A percentile compares a stretch with the other conserved stretches of the same genome.
Conservation (phyloP, 2,329 filamentous ascomycete genomes). For the Lecanoromycetidae sp. region DNA sequence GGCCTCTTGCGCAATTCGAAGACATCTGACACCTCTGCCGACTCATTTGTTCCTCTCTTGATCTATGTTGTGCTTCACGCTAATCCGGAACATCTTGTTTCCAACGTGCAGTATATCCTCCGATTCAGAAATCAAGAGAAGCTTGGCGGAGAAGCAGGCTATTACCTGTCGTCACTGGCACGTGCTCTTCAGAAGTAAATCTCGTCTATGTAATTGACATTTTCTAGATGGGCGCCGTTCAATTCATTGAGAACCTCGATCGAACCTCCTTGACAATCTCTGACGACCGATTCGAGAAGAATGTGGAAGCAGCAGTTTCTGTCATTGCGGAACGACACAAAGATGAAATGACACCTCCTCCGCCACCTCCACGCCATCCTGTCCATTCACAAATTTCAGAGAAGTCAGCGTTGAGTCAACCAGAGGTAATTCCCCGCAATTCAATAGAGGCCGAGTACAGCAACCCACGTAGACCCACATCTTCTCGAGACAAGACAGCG, state of each 20-base stretch:
- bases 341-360: slow-evolving; percentile 37
- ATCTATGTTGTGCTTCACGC: slow-evolving; percentile 94
- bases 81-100: slow-evolving; percentile 89
- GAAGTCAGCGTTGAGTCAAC: slow-evolving; percentile 38
- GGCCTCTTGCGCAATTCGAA: slow-evolving; percentile 83
- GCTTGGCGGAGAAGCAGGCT: slow-evolving; percentile 90
- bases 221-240: slow-evolving; percentile 71
- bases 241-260: slow-evolving; percentile 94
- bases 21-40: slow-evolving; percentile 75
- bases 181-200: slow-evolving; percentile 20
- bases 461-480: slow-evolving; percentile 24
- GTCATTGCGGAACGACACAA: slow-evolving; percentile 87
- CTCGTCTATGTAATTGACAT: background rate
- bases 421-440: slow-evolving; percentile 48
- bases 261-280: slow-evolving; percentile 84
- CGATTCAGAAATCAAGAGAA: slow-evolving; percentile 97
- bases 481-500: slow-evolving; percentile 19
- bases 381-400: slow-evolving; percentile 25
- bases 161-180: slow-evolving; percentile 89
- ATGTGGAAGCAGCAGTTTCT: slow-evolving; percentile 92
- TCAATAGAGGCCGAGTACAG: slow-evolving; percentile 50
- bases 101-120: slow-evolving; percentile 95
- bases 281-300: slow-evolving; percentile 88
- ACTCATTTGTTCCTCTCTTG: slow-evolving; percentile 86
- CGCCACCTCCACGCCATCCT: slow-evolving; percentile 26